A percentile compares a stretch with the other conserved stretches of the same genome.
Evolutionary conservation across 1,284 basidiomycete genomes (phyloP).

Genomic region (Trichosporon ovoides): DNA sequence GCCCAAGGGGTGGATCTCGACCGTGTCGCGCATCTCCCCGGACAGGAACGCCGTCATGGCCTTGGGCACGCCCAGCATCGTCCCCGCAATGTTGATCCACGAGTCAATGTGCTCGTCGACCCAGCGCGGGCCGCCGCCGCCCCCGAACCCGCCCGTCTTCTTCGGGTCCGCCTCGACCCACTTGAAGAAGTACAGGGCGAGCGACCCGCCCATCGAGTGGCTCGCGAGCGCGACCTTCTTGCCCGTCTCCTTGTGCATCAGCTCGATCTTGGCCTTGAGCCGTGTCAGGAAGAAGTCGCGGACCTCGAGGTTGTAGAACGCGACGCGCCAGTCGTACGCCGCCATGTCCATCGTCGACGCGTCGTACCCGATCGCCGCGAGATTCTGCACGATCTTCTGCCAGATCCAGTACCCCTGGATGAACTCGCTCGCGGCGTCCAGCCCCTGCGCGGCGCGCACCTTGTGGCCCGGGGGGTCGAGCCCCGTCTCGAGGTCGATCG

Average conservation of each 20-base stretch:
- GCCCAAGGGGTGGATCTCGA: constrained; percentile 59
- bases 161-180: constrained; percentile 79
- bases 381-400: constrained; percentile 88
- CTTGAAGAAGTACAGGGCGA: constrained; percentile 58
- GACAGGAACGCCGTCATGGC: constrained; percentile 94
- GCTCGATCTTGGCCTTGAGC: constrained; percentile 78
- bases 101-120: constrained; percentile 82
- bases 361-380: constrained; percentile 85
- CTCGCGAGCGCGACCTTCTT: constrained; percentile 82
- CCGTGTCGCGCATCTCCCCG: constrained; percentile 92
- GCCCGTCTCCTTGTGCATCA: constrained; percentile 64
- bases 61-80: constrained; percentile 73
- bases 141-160: constrained; percentile 58
- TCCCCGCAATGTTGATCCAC: constrained; percentile 78
- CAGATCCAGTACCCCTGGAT: constrained; percentile 95
- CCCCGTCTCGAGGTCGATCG: constrained; percentile 85
- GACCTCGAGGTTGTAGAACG: constrained; percentile 83
- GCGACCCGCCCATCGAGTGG: constrained; percentile 80
- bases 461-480: constrained; percentile 85
- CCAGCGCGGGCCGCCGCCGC: constrained; percentile 77
- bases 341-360: constrained; percentile 82
- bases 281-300: constrained; percentile 89
- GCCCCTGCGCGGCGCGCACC: constrained; percentile 80
- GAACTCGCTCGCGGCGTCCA: constrained; percentile 68
- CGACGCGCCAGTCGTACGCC: constrained; percentile 85